Evolutionary conservation across 805 yeast genomes (phyloP).

Genomic region (Sugiyamaella floridensis): DNA sequence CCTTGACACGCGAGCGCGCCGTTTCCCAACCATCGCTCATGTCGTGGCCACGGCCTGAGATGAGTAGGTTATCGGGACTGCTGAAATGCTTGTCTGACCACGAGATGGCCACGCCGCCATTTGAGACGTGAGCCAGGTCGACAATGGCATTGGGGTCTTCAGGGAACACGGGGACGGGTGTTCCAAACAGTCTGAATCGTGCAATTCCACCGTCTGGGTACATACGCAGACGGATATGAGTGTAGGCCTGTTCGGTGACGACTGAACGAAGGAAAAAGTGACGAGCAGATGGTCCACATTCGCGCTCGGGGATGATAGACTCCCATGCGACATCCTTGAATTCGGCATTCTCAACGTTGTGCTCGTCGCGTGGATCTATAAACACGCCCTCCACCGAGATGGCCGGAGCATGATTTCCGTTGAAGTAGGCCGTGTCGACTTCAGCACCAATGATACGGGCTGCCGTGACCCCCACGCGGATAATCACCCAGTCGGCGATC

Average conservation of each 20-base stretch:
- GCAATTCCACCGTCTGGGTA: conserved; percentile 99
- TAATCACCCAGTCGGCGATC: conserved; percentile 81
- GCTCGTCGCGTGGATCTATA: conserved; percentile 24
- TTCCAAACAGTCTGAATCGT: conserved; percentile 82
- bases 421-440: conserved; percentile 88
- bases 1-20: conserved; percentile 70
- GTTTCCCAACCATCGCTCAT: conserved; percentile 99
- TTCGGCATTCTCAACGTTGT: conserved; percentile 15
- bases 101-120: conserved; percentile 83
- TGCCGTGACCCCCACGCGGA: conserved; percentile 75
- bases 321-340: conserved; percentile 49
- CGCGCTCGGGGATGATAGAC: conserved; percentile 55
- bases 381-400: conserved; percentile 74
- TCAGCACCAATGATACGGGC: conserved; percentile 80
- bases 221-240: conserved; percentile 81
- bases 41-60: conserved; percentile 93
- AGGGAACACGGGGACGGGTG: conserved; percentile 66
- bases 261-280: conserved; percentile 68
- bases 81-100: conserved; percentile 93
- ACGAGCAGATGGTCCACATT: conserved; percentile 84
- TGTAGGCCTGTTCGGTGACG: conserved; percentile 56
- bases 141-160: conserved; percentile 39
- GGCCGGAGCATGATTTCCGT: conserved; percentile 91
- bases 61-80: conserved; percentile 75
- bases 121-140: conserved; percentile 74